Percentiles rank a stretch among this genome's conserved stretches.
Evolutionary conservation across 768 basidiomycete genomes (phyloP).

Genomic region (Leccinellum luteum): DNA sequence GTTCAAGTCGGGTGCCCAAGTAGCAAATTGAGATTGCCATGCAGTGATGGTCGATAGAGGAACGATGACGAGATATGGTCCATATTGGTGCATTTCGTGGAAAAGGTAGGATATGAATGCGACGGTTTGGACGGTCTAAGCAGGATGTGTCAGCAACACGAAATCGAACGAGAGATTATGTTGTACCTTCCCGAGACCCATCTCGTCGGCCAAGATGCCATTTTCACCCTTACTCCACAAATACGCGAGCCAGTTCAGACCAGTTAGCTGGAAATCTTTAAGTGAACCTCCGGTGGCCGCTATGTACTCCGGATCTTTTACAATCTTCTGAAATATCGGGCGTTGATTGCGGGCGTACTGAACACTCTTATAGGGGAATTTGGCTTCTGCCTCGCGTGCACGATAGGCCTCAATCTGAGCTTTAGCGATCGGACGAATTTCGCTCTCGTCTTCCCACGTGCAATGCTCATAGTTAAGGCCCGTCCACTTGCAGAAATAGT

Average conservation of each 20-base stretch:
- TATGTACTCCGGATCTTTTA: slow-evolving; percentile 87
- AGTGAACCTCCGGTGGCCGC: slow-evolving; percentile 72
- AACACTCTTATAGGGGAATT: slow-evolving; percentile 83
- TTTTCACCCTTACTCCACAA: slow-evolving; percentile 94
- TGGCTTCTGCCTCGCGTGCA: slow-evolving; percentile 68
- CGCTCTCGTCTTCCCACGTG: slow-evolving; percentile 90
- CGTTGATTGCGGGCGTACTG: slow-evolving; percentile 64
- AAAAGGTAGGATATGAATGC: slow-evolving; percentile 93
- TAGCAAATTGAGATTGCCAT: slow-evolving; percentile 92
- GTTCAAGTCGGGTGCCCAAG: slow-evolving; percentile 96
- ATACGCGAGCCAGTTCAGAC: slow-evolving; percentile 98
- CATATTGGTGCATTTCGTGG: slow-evolving; percentile 89
- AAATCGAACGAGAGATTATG: neutral
- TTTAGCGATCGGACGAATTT: slow-evolving; percentile 75
- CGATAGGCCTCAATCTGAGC: slow-evolving; percentile 79
- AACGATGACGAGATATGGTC: slow-evolving; percentile 96
- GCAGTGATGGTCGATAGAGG: slow-evolving; percentile 97
- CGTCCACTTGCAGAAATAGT: slow-evolving; percentile 98
- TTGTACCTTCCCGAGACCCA: slow-evolving; percentile 93
- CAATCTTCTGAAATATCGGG: slow-evolving; percentile 80
- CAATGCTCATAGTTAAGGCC: slow-evolving; percentile 91
- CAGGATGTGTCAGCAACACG: slow-evolving; percentile 9
- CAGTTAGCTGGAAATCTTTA: slow-evolving; percentile 98
- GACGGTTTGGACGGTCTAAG: slow-evolving; percentile 92
- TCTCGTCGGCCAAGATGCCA: slow-evolving; percentile 97